Base-by-base conservation (phyloP, 192 early-diverging fungal species). In the Haplosporangium gracile region DNA sequence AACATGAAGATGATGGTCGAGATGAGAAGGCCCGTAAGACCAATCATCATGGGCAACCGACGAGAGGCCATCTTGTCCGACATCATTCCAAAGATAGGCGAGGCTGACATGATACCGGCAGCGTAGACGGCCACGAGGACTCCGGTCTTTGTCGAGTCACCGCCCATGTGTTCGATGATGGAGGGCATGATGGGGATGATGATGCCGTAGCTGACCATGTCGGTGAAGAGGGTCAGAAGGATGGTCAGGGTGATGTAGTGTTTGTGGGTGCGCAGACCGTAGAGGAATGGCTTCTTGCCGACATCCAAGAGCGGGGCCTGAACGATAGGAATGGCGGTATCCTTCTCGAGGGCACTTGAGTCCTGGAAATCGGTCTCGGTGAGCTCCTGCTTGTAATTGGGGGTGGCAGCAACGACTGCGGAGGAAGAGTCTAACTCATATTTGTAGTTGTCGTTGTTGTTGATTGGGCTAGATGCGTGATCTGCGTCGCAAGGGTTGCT, bases 1-100 rank as follows among this genome's bases (percentile, higher is more conserved):
- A 93, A 53, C 34, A 92, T 92, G 88, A 96, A 95, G 43, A 93
- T 77, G 2, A 93, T 75, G 22, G 94, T 93, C 0, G 94, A 90
- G 13, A 92, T 79, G 29, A 89, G 89, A 40, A 95, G 83, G 26
- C 93, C 92, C 4, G 92, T 22, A 76, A 96, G 91, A 13, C 94
- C 94, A 45, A 93, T 65, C 49, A 95, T 90, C 94, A 96, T 96
- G 47, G 94, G 95, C 80, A 89, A 38, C 49, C 83, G 78, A 63
- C 95, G 92, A 55, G 93, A 93, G 29, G 91, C 89, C 82, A 92
- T 94, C 60, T 91, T 89, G 68, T 96, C 95, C 18, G 94, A 95
- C 51, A 96, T 82, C 39, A 91, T 90, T 16, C 93, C 95, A 71
- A 94, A 95, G 10, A 93, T 68, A 1, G 94, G 94, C 0, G 94